Evolutionary conservation across 163 green algal species (phyloP).

Genomic region (Chloromonas sp.): DNA sequence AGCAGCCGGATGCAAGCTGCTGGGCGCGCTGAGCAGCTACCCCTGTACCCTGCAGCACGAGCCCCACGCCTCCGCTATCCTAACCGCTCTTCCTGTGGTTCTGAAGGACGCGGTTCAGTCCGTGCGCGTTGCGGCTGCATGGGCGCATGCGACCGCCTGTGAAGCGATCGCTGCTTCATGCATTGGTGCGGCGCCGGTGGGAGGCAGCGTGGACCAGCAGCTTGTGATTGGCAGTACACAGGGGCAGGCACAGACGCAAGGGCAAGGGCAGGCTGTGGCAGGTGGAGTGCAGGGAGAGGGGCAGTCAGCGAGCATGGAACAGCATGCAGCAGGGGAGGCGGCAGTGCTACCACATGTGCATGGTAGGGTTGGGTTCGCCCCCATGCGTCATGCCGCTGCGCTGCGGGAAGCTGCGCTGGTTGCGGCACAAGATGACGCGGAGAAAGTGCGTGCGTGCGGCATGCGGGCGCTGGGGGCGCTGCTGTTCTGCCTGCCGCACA

Average conservation of each 20-base stretch:
- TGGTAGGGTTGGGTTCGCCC: too few species aligned
- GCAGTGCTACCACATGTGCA: too few species aligned
- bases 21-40: conserved; percentile 25
- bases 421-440: conserved; percentile 38
- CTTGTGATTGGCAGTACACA: too few species aligned
- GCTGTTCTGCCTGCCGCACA: conserved; percentile 13
- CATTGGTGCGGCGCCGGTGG: too few species aligned
- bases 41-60: neutral
- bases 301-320: too few species aligned
- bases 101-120: conserved; percentile 34
- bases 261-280: too few species aligned
- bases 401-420: conserved; percentile 34
- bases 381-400: neutral
- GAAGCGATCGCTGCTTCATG: conserved; percentile 22
- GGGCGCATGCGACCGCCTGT: conserved; percentile 56
- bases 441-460: conserved; percentile 66
- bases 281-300: too few species aligned
- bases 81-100: conserved; percentile 5
- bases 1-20: conserved; percentile 44
- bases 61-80: neutral
- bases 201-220: too few species aligned
- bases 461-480: conserved; percentile 55
- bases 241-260: too few species aligned
- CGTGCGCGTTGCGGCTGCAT: conserved; percentile 50
- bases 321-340: too few species aligned